phyloP scores from a whole-genome alignment of 2,329 filamentous ascomycete species.

The Ceratocystiopsis minuta region DNA sequence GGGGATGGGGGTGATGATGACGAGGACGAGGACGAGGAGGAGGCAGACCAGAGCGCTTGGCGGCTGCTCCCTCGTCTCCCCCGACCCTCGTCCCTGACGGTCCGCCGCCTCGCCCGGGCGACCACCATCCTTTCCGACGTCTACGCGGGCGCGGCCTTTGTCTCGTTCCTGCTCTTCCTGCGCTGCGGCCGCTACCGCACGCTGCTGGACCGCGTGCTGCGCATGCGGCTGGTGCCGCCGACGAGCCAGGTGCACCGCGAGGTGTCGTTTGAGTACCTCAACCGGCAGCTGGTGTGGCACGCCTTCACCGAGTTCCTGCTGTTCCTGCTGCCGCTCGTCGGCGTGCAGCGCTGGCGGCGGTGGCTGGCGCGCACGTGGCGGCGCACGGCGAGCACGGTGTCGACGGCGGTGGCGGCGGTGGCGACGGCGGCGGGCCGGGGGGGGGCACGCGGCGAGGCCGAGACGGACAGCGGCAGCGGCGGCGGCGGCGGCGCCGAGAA shows the following conservation, averaged over 20 bases:
- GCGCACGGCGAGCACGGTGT: constrained; percentile 50
- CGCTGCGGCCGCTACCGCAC: constrained; percentile 84
- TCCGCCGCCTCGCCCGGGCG: constrained; percentile 44
- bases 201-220: constrained; percentile 65
- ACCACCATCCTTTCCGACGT: constrained; percentile 52
- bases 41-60: neutral
- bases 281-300: constrained; percentile 95
- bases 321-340: constrained; percentile 78
- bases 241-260: constrained; percentile 75
- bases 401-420: constrained; percentile 17
- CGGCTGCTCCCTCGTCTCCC: neutral
- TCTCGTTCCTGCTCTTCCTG: constrained; percentile 79
- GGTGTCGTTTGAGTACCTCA: constrained; percentile 94
- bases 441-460: neutral
- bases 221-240: constrained; percentile 69
- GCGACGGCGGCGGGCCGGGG: constrained; percentile 14
- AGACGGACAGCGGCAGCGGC: neutral
- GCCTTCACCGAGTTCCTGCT: constrained; percentile 99
- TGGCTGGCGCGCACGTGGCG: constrained; percentile 82
- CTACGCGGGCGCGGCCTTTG: constrained; percentile 66
- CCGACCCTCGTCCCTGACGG: constrained; percentile 14
- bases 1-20: constrained; percentile 45
- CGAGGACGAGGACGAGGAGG: neutral
- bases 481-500: constrained; percentile 24
- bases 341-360: constrained; percentile 78